A percentile compares a stretch with the other conserved stretches of the same genome.
phyloP scores from a whole-genome alignment of 257 asterid species.

The Nicotiana tabacum region DNA sequence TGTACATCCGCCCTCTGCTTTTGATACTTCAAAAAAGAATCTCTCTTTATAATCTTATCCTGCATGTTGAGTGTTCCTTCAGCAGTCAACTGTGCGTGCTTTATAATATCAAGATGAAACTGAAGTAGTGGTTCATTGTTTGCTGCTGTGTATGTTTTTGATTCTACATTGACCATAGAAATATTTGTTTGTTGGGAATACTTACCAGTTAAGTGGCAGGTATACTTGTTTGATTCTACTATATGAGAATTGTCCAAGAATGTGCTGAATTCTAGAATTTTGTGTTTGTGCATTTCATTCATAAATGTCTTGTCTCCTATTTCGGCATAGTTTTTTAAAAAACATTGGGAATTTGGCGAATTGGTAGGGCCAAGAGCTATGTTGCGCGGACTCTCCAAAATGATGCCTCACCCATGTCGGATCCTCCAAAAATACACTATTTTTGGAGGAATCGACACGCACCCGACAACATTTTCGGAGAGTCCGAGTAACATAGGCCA shows the following conservation, averaged over 20 bases:
- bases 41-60: neutral
- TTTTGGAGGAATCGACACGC: too few relatives aligned
- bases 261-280: neutral
- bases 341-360: neutral
- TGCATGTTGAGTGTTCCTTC: neutral
- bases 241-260: neutral
- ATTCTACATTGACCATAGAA: too few relatives aligned
- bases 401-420: too few relatives aligned
- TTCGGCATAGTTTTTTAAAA: neutral
- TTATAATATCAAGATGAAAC: neutral
- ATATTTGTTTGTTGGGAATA: neutral
- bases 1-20: too few relatives aligned
- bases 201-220: too few relatives aligned
- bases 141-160: neutral
- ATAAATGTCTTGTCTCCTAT: too few relatives aligned
- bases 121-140: neutral
- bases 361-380: neutral
- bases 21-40: neutral
- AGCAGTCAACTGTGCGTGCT: neutral
- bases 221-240: too few relatives aligned
- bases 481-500: too few relatives aligned
- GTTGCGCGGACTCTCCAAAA: too few relatives aligned
- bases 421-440: too few relatives aligned
- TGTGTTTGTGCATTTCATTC: neutral
- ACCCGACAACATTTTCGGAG: too few relatives aligned